phyloP scores from a whole-genome alignment of 768 basidiomycete genomes.

The Calocybe indica region DNA sequence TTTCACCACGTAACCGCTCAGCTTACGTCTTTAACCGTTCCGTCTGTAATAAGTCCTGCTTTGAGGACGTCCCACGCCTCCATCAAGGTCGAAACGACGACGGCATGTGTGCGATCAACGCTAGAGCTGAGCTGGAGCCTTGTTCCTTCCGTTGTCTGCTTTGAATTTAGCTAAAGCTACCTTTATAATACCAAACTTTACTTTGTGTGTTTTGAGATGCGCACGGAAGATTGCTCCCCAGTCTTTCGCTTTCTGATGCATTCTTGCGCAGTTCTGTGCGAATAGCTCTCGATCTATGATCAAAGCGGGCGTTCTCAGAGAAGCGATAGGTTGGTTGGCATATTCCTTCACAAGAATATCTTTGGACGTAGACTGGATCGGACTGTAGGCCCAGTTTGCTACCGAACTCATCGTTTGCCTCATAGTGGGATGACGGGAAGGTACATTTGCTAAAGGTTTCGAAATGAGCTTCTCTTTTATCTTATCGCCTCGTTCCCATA shows the following conservation, averaged over 20 bases:
- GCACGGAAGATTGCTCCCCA: constrained; percentile 74
- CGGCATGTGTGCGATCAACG: constrained; percentile 47
- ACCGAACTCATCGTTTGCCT: too few species aligned
- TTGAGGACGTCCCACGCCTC: constrained; percentile 74
- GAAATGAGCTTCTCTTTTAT: too few species aligned
- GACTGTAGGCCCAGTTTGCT: too few species aligned
- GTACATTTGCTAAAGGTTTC: too few species aligned
- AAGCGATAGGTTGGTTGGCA: constrained; percentile 47
- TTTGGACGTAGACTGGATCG: constrained; percentile 19
- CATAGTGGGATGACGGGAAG: too few species aligned
- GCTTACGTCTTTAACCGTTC: constrained; percentile 73
- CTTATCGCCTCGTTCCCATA: too few species aligned
- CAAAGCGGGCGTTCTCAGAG: constrained; percentile 70
- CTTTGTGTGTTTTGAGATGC: constrained; percentile 85
- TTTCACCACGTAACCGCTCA: background rate
- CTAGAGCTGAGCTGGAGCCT: constrained; percentile 58
- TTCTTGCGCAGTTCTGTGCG: constrained; percentile 63
- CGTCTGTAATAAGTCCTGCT: constrained; percentile 63
- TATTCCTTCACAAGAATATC: constrained; percentile 47
- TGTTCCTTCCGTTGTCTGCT: constrained; percentile 70
- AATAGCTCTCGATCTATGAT: constrained; percentile 73
- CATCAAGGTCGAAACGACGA: constrained; percentile 78
- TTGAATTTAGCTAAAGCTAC: constrained; percentile 5
- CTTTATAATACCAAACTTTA: constrained; percentile 14
- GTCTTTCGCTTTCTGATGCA: constrained; percentile 59